phyloP scores from a whole-genome alignment of 805 yeast species.

The Candida taoyuanica region DNA sequence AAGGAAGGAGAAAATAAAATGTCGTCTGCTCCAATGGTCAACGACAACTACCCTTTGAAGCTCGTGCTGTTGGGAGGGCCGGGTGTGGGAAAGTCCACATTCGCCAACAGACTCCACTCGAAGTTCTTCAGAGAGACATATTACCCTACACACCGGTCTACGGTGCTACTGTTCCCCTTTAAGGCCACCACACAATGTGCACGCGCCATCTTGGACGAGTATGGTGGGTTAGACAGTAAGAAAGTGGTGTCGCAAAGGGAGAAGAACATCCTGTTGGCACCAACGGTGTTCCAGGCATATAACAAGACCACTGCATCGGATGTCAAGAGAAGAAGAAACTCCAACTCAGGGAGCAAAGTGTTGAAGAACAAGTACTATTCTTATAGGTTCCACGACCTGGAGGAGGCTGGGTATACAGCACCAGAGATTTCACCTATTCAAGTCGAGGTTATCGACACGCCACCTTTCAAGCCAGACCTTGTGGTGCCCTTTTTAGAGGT shows the following conservation, averaged over 20 bases:
- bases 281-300: slow-evolving; percentile 35
- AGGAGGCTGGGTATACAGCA: slow-evolving; percentile 30
- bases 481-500: slow-evolving; percentile 75
- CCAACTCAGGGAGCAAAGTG: slow-evolving; percentile 12
- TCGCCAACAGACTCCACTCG: slow-evolving; percentile 44
- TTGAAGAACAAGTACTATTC: slow-evolving; percentile 19
- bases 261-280: slow-evolving; percentile 31
- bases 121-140: slow-evolving; percentile 59
- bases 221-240: slow-evolving; percentile 38
- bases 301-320: slow-evolving; percentile 11
- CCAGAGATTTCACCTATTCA: slow-evolving; percentile 57
- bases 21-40: slow-evolving; percentile 7
- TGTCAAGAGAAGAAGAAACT: slow-evolving; percentile 14
- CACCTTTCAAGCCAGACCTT: slow-evolving; percentile 60
- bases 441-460: slow-evolving; percentile 70
- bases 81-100: slow-evolving; percentile 56
- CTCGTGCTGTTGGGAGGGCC: slow-evolving; percentile 59
- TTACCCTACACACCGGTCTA: slow-evolving; percentile 66
- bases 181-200: slow-evolving; percentile 37
- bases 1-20: too few species aligned
- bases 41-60: slow-evolving; percentile 40
- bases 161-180: slow-evolving; percentile 54
- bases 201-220: slow-evolving; percentile 43
- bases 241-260: slow-evolving; percentile 29
- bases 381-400: slow-evolving; percentile 15